Conservation (phyloP, 75 land plant species). For the Selaginella moellendorffii region DNA sequence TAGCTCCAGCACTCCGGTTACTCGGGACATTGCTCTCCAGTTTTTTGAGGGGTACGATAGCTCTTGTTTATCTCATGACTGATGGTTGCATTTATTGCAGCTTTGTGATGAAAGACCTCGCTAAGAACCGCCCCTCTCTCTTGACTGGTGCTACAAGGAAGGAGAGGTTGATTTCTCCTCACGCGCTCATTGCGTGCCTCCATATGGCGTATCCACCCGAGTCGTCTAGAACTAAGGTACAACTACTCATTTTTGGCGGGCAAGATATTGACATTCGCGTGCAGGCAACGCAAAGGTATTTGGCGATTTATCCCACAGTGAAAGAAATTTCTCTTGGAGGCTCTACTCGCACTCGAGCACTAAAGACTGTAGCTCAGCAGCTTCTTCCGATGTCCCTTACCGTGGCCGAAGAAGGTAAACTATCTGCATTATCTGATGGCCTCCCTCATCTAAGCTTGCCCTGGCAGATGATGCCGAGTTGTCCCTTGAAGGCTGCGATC, state of each 20-base stretch:
- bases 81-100: neutral
- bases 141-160: constrained; percentile 71
- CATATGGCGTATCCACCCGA: constrained; percentile 56
- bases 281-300: constrained; percentile 91
- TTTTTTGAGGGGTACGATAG: constrained; percentile 49
- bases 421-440: too few species aligned
- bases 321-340: constrained; percentile 85
- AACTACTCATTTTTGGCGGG: neutral
- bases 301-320: constrained; percentile 55
- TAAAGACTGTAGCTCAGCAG: constrained; percentile 70
- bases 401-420: constrained; percentile 46
- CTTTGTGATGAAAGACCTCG: neutral
- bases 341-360: constrained; percentile 51
- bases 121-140: constrained; percentile 47
- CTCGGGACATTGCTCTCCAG: constrained; percentile 67
- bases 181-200: constrained; percentile 45
- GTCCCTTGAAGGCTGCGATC: constrained; percentile 41
- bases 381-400: constrained; percentile 37
- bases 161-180: constrained; percentile 73
- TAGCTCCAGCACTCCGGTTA: constrained; percentile 54
- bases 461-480: constrained; percentile 44
- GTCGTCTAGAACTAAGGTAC: constrained; percentile 66
- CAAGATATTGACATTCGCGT: neutral
- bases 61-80: neutral
- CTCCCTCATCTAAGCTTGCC: too few species aligned